These are phyloP conservation scores for Phialocephala subalpina DNA, from an alignment of 2,329 filamentous ascomycete species.

Conservation along the genomic window DNA sequence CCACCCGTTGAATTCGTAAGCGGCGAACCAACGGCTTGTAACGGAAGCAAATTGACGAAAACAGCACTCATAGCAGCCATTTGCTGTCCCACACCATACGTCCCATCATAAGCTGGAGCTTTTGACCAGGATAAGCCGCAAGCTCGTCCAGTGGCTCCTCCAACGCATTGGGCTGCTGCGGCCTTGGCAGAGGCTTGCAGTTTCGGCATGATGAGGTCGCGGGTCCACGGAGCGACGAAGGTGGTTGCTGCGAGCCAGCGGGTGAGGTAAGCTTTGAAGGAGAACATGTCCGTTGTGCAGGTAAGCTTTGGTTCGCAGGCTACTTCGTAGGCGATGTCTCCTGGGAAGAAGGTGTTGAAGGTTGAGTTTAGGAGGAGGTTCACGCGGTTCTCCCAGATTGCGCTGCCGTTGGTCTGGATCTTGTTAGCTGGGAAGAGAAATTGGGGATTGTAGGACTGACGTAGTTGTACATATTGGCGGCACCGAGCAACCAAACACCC, in stretches of 20 bases:
- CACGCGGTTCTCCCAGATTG: constrained; percentile 48
- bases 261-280: constrained; percentile 71
- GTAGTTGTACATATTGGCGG: constrained; percentile 56
- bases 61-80: constrained; percentile 72
- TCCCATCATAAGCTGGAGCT: constrained; percentile 50
- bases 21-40: constrained; percentile 42
- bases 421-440: constrained; percentile 58
- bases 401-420: constrained; percentile 45
- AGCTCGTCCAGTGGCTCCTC: constrained; percentile 65
- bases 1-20: constrained; percentile 48
- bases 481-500: constrained; percentile 67
- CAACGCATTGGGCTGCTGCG: constrained; percentile 66
- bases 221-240: constrained; percentile 66
- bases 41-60: constrained; percentile 50
- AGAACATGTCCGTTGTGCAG: constrained; percentile 70
- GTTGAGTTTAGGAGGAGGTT: constrained; percentile 45
- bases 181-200: constrained; percentile 61
- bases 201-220: constrained; percentile 59
- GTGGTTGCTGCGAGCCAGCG: constrained; percentile 66
- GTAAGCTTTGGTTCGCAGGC: constrained; percentile 61
- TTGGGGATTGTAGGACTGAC: constrained; percentile 54
- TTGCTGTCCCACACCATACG: constrained; percentile 64
- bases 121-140: constrained; percentile 69
- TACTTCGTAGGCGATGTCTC: constrained; percentile 65
- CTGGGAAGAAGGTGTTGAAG: constrained; percentile 49